These are phyloP conservation scores for Penicillium antarcticum DNA, from an alignment of 495 filamentous ascomycete species.

Conservation along the genomic window DNA sequence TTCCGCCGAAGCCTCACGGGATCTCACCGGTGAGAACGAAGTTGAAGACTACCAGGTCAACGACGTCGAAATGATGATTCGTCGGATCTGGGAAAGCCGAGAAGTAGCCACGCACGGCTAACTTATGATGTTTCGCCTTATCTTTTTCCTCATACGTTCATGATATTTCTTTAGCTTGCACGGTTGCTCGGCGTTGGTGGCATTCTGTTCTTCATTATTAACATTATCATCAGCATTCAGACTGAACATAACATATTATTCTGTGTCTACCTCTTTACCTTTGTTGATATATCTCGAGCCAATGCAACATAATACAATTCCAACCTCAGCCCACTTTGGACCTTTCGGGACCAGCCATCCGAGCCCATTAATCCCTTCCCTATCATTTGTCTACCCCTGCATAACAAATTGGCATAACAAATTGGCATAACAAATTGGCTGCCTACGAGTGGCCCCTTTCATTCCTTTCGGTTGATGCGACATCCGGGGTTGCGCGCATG, in stretches of 20 bases:
- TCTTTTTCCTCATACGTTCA: conserved; percentile 8
- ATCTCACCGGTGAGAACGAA: conserved; percentile 22
- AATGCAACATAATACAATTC: not conserved
- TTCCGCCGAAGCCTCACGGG: conserved; percentile 34
- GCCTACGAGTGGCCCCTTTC: conserved; percentile 1
- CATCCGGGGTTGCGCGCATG: conserved; percentile 1
- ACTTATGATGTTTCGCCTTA: conserved; percentile 3
- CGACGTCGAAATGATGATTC: conserved; percentile 42
- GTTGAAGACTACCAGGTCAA: conserved; percentile 21
- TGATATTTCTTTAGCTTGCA: conserved; percentile 2
- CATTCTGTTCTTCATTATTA: not conserved
- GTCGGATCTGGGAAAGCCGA: conserved; percentile 48
- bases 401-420: conserved; percentile 1
- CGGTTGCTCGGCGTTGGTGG: conserved; percentile 10
- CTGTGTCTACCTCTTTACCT: not conserved
- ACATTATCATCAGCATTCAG: not conserved
- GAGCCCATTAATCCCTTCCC: not conserved
- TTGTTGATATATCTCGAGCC: conserved; percentile 1
- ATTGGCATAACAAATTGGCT: not conserved
- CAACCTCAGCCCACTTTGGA: not conserved
- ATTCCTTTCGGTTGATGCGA: conserved; percentile 3
- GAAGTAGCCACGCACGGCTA: conserved; percentile 39
- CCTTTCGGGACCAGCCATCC: too few species aligned
- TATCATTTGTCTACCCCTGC: not conserved
- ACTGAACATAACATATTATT: conserved; percentile 2